phyloP scores from a whole-genome alignment of 2,329 filamentous ascomycete species.

The Apiospora malaysiana region DNA sequence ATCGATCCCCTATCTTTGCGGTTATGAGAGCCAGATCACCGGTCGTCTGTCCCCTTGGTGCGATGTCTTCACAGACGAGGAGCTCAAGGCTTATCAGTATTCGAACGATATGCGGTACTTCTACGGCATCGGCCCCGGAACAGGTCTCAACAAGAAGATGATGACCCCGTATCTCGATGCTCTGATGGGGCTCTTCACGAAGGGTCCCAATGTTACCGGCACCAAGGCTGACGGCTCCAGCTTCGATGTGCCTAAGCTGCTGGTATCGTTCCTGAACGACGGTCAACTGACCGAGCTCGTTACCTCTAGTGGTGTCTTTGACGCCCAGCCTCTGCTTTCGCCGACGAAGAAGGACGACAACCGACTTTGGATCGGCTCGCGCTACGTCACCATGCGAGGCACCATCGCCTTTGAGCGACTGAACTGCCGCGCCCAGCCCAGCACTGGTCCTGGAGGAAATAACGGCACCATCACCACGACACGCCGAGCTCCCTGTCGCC shows the following conservation, averaged over 20 bases:
- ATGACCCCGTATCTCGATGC: constrained; percentile 66
- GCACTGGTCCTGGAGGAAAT: background rate
- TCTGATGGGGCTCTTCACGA: constrained; percentile 57
- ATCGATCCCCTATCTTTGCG: constrained; percentile 72
- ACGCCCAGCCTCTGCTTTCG: constrained; percentile 57
- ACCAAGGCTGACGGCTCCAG: constrained; percentile 49
- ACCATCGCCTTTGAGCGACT: constrained; percentile 69
- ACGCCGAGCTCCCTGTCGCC: background rate
- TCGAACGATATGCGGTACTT: constrained; percentile 72
- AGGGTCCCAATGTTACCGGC: constrained; percentile 57
- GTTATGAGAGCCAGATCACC: constrained; percentile 72
- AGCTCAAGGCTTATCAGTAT: constrained; percentile 70
- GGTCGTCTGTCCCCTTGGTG: constrained; percentile 68
- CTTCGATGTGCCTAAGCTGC: constrained; percentile 60
- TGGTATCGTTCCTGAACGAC: constrained; percentile 69
- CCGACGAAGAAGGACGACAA: constrained; percentile 51
- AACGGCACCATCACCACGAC: constrained; percentile 27
- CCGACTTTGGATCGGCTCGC: constrained; percentile 60
- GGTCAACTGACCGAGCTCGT: constrained; percentile 69
- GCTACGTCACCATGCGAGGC: constrained; percentile 67
- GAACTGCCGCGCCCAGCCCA: constrained; percentile 48
- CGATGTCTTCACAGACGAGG: constrained; percentile 63
- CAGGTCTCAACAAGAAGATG: constrained; percentile 58
- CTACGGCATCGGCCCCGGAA: constrained; percentile 66
- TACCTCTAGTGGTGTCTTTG: constrained; percentile 65